Percentiles rank a stretch among this genome's conserved stretches.
phyloP scores from a whole-genome alignment of 192 early-diverging fungal genomes.

The Hyaloraphidium curvatum region DNA sequence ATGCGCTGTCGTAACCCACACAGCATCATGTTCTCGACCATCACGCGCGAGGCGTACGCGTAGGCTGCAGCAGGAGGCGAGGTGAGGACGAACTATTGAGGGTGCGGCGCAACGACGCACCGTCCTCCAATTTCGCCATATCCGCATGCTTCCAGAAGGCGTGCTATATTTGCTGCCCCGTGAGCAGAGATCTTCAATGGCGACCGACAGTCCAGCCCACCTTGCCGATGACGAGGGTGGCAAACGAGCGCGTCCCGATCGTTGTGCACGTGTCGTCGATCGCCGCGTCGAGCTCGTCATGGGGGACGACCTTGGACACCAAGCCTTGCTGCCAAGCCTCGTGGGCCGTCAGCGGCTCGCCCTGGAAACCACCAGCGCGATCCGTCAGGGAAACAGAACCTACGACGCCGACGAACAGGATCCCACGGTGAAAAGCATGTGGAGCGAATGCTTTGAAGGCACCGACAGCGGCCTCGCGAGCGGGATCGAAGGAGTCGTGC shows the following conservation, averaged over 20 bases:
- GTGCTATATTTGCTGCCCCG: no score
- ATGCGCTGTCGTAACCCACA: no score
- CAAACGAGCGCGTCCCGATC: background rate
- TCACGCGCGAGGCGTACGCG: background rate
- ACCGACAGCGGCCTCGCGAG: background rate
- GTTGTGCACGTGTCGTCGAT: background rate
- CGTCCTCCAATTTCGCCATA: background rate
- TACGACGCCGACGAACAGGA: background rate
- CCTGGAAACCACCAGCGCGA: background rate
- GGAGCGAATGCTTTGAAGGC: background rate
- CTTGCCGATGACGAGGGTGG: background rate
- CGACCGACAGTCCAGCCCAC: no score
- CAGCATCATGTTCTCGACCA: conserved; percentile 2
- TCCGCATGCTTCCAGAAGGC: background rate
- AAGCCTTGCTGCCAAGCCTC: background rate
- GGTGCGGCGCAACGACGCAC: background rate
- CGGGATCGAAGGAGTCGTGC: conserved; percentile 1
- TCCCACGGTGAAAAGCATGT: background rate
- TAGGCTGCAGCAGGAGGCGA: background rate
- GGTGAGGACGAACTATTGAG: background rate
- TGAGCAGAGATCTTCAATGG: no score
- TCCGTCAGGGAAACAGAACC: background rate
- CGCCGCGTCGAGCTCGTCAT: background rate
- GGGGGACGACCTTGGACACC: conserved; percentile 1
- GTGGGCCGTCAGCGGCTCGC: background rate